Percentiles rank a stretch among this genome's conserved stretches.
Evolutionary conservation across 805 yeast species (phyloP).

Genomic region (Maudiozyma bulderi): DNA sequence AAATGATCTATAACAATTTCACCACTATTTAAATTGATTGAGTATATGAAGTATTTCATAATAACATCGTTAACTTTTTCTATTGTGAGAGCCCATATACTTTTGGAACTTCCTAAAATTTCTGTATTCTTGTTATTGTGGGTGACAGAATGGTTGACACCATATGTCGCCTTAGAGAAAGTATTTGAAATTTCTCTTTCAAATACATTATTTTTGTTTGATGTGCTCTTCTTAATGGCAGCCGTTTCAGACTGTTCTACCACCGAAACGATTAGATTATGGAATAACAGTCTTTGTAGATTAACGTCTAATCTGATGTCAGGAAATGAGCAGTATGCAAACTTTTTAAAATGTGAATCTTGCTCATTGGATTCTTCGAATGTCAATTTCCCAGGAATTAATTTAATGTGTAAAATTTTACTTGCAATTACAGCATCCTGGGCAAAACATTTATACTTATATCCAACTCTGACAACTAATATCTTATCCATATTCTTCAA

Average conservation of each 20-base stretch:
- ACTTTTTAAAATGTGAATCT: conserved; percentile 43
- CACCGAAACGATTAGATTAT: conserved; percentile 76
- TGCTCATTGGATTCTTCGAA: conserved; percentile 41
- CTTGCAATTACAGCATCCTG: conserved; percentile 72
- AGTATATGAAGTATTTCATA: conserved; percentile 27
- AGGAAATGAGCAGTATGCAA: conserved; percentile 84
- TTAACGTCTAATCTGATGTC: conserved; percentile 66
- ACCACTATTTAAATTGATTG: conserved; percentile 68
- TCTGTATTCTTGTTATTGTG: conserved; percentile 42
- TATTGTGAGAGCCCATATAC: conserved; percentile 21
- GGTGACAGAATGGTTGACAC: conserved; percentile 17
- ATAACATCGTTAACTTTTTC: conserved; percentile 14
- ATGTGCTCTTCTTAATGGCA: conserved; percentile 47
- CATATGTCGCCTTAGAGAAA: conserved; percentile 76
- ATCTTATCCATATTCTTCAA: conserved; percentile 52
- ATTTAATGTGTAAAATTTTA: conserved; percentile 54
- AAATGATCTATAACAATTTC: conserved; percentile 66
- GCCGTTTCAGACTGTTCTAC: conserved; percentile 80
- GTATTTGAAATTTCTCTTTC: conserved; percentile 59
- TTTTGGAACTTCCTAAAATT: conserved; percentile 19
- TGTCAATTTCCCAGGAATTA: conserved; percentile 58
- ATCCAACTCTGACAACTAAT: conserved; percentile 81
- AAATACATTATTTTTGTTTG: conserved; percentile 51
- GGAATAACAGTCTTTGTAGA: conserved; percentile 57
- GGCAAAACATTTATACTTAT: conserved; percentile 80